These are phyloP conservation scores for Xeromyces bisporus DNA, from an alignment of 495 filamentous ascomycete species.

Conservation along the genomic window DNA sequence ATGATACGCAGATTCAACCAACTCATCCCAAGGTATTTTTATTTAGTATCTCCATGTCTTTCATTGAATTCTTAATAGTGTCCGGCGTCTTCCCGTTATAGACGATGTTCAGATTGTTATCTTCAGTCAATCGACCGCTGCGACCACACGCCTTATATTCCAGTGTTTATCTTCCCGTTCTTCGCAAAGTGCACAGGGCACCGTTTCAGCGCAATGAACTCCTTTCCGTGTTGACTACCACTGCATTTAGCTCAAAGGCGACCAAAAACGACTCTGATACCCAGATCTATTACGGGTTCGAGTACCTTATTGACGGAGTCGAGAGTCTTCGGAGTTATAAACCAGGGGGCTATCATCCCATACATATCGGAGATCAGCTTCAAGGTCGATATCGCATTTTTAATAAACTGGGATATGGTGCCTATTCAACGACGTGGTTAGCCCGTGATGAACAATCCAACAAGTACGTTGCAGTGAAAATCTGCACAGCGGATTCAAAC, in stretches of 20 bases:
- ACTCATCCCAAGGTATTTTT: too few species aligned
- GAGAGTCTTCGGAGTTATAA: constrained; percentile 15
- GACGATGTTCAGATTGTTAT: constrained; percentile 3
- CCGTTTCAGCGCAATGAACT: constrained; percentile 5
- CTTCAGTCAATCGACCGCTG: constrained; percentile 4
- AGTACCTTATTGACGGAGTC: constrained; percentile 15
- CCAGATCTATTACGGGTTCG: constrained; percentile 9
- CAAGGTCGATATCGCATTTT: constrained; percentile 18
- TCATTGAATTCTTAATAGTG: too few species aligned
- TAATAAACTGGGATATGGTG: constrained; percentile 20
- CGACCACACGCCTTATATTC: constrained; percentile 4
- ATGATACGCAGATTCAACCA: too few species aligned
- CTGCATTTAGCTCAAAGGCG: constrained; percentile 8
- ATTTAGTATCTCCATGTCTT: too few species aligned
- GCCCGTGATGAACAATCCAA: constrained; percentile 11
- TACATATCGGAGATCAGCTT: constrained; percentile 18
- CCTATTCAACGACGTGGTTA: constrained; percentile 20
- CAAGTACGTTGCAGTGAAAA: constrained; percentile 19
- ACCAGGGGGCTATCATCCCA: constrained; percentile 18
- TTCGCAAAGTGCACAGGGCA: constrained; percentile 1
- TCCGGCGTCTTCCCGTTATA: constrained; percentile 3
- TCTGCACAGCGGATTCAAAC: constrained; percentile 15
- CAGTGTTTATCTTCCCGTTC: constrained; percentile 4
- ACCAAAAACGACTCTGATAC: constrained; percentile 3
- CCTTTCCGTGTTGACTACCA: constrained; percentile 6